Base-by-base conservation (phyloP, 176 grass and related monocot genomes). In the Oryza coarctata region DNA sequence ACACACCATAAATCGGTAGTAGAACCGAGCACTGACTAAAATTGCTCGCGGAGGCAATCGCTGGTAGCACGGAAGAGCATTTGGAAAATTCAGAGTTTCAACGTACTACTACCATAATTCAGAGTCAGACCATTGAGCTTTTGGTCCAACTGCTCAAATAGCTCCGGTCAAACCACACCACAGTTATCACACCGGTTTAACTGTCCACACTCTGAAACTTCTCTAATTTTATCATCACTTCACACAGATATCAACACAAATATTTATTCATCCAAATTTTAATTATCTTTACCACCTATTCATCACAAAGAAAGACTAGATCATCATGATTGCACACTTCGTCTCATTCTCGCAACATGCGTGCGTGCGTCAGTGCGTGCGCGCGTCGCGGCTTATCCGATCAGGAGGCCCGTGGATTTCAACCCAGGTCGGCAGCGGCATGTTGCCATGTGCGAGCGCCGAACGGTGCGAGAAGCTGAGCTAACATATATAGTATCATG, bases 321-420 rank as follows among this genome's bases (percentile, higher is more conserved):
- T n/a, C n/a, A n/a, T n/a, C n/a, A n/a, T n/a, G n/a, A n/a, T n/a
- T n/a, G n/a, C n/a, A n/a, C n/a, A n/a, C n/a, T n/a, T n/a, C n/a
- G 20, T 25, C 55, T 60, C 8, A 10, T 60, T 25, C n/a, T 60
- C n/a, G 55, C 55, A 25, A 60, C 55, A n/a, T 60, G 55, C 52
- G 47, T 8, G 45, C 49, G 18, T 44, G 45, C 77, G 10, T 60
- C 22, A 20, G 47, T 8, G 45, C 49, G 18, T 0, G 12, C 65
- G 79, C n/a, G 23, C 23, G 63, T 57, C 69, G 80, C 57, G 80
- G 70, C 28, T 49, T 82, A 47, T 73, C 69, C 80, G 80, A 63
- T 60, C n/a, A 20, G 43, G 17, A 55, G 55, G 63, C 20, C 63
- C 18, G 58, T 58, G 75, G 58, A 17, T 63, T 76, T 34, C 13